Evolutionary conservation across 225 moss, liverwort and hornwort genomes (phyloP), one percentile per base, ranked within the genome.

Genomic region (Ulota crispa): DNA sequence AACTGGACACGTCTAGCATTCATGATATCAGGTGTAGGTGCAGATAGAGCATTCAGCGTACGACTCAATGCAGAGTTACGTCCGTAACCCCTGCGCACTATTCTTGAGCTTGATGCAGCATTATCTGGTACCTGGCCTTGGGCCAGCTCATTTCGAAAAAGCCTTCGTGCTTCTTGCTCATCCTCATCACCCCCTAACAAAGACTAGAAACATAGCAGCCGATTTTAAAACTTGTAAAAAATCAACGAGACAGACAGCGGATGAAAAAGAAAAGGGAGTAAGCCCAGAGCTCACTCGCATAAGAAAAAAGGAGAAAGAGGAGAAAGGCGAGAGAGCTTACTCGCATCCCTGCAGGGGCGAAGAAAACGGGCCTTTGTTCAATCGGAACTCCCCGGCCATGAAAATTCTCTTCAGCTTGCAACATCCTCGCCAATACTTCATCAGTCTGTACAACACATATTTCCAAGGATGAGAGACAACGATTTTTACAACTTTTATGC

Each of bases 361-460:
- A 87, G 18, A 81, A 73, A 64, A 83, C 83, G 2, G 90, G 82
- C 15, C 90, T 86, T 16, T 69, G 88, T 78, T 83, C 86, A 43
- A 82, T 76, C 23, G 83, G 88, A 77, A 87, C 72, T 47, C 80
- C 83, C 65, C 83, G 84, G 23, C 88, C 84, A 67, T 86, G 86
- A 32, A 70, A 80, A 83, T 94, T 89, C 83, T 93, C 94, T 67
- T 91, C 87, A n/a, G 85, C 91, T 87, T 94, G 94, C 88, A 94
- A 73, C 81, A 86, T 86, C 82, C 91, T 88, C 78, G 93, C 94
- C 36, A 91, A 64, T 50, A 79, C 67, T 84, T 92, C 94, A 79
- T 94, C 94, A 78, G 85, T 32, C 94, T 93, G 74, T 26, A 70
- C 53, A 85, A 76, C 87, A 53, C 73, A 82, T 13, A 79, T 32